Evolutionary conservation across 2,329 filamentous ascomycete genomes (phyloP), one percentile per base, ranked within the genome.

Genomic region (Trichophyton mentagrophytes): DNA sequence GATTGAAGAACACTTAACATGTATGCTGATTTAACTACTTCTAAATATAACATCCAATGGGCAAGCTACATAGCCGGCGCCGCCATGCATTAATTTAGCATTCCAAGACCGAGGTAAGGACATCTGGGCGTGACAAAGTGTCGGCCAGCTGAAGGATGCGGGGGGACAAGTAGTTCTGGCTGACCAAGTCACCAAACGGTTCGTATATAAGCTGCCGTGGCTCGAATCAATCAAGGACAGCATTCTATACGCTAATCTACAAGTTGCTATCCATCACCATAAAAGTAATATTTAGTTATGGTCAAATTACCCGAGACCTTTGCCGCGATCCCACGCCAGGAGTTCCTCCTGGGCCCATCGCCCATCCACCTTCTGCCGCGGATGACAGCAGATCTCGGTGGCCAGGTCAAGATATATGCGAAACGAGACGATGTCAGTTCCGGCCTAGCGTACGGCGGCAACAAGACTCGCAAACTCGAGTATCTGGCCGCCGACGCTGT

Each of bases 361-460:
- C 85, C 85, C 33, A 85, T 89, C 67, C 84, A 89, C 69, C 72
- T 78, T 58, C 80, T 89, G 40, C 82, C 84, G 60, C 80, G 84
- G 64, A 86, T 88, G 68, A 84, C 83, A 36, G 70, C 78, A 59
- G 82, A 81, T 25, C 78, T 88, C 3, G 80, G 81, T 57, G 79
- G 79, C 33, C 79, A 79, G 66, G 82, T 86, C 46, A 76, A 79
- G 20, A 80, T 89, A 64, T 89, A 83, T 69, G 85, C 86, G 59
- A 89, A 89, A 73, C 80, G 86, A 58, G 86, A 89, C 65, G 86
- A 89, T 73, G 83, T 84, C 68, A 87, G 86, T 73, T 86, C 83
- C 1, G 82, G 81, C 0, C 78, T 87, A 17, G 85, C 85, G 2
- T 86, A 79, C 67, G 85, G 85, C 42, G 85, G 84, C 59, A 88